A percentile compares a stretch with the other conserved stretches of the same genome.
These are phyloP conservation scores for Mucor velutinosus DNA, from an alignment of 371 early-diverging fungal species.

Conservation along the genomic window DNA sequence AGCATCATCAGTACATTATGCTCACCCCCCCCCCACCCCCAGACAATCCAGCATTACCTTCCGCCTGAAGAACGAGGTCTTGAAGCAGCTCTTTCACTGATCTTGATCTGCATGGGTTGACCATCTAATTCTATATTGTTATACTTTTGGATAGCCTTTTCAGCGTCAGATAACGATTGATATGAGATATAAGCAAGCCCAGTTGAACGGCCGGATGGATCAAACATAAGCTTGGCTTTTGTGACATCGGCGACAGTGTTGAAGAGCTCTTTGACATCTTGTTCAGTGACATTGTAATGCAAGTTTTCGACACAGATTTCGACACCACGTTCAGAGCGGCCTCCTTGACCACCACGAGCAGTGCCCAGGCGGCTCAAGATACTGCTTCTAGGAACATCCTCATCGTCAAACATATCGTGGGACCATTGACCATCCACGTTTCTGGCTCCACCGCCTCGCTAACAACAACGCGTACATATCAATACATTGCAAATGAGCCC, in stretches of 20 bases:
- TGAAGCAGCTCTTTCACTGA: slow-evolving; percentile 3
- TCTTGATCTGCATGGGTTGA: slow-evolving; percentile 11
- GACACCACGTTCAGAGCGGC: background rate
- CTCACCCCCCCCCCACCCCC: background rate
- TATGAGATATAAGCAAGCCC: slow-evolving; percentile 40
- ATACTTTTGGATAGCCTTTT: slow-evolving; percentile 43
- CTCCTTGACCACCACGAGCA: background rate
- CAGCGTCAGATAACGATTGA: slow-evolving; percentile 26
- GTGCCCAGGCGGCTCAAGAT: slow-evolving; percentile 36
- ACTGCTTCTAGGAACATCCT: slow-evolving; percentile 10
- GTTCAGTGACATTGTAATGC: slow-evolving; percentile 46
- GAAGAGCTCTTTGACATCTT: slow-evolving; percentile 48
- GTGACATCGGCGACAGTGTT: slow-evolving; percentile 39
- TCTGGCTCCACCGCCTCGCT: slow-evolving; percentile 14
- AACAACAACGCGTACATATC: background rate
- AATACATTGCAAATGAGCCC: background rate
- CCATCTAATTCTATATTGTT: slow-evolving; percentile 48
- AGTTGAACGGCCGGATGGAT: slow-evolving; percentile 49
- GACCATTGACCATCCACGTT: slow-evolving; percentile 37
- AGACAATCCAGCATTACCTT: background rate
- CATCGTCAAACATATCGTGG: slow-evolving; percentile 43
- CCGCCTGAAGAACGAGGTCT: background rate
- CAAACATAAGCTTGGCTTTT: slow-evolving; percentile 36
- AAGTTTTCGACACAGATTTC: slow-evolving; percentile 38
- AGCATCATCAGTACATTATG: background rate